phyloP scores from a whole-genome alignment of 805 yeast species.

The Hanseniaspora mollemarum region DNA sequence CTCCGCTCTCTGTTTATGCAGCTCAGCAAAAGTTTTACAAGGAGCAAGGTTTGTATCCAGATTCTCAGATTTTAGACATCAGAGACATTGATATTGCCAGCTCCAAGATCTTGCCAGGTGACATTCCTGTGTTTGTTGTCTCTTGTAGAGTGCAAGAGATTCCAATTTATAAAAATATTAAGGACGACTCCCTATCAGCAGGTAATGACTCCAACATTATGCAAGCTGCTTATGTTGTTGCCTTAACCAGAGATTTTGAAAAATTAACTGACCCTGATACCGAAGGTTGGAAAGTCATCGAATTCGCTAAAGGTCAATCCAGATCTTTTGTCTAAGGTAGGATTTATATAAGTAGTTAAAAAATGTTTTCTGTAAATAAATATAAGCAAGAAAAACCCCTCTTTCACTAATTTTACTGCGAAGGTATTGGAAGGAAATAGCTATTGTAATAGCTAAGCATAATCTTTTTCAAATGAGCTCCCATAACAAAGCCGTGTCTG shows the following conservation, averaged over 20 bases:
- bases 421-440: neutral
- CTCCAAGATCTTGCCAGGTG: conserved; percentile 80
- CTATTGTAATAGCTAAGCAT: neutral
- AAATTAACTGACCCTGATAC: conserved; percentile 81
- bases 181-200: conserved; percentile 89
- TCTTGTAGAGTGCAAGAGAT: conserved; percentile 96
- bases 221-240: conserved; percentile 92
- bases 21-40: conserved; percentile 86
- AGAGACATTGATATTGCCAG: conserved; percentile 89
- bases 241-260: conserved; percentile 83
- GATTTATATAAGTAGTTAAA: neutral
- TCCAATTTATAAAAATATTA: conserved; percentile 73
- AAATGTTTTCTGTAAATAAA: neutral
- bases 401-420: too few relatives aligned
- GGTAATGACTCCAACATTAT: conserved; percentile 90
- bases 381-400: neutral
- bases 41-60: conserved; percentile 84
- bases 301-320: conserved; percentile 87
- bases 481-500: conserved; percentile 16
- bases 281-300: conserved; percentile 94
- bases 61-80: conserved; percentile 82
- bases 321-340: conserved; percentile 53
- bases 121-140: conserved; percentile 82
- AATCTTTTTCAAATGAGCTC: conserved; percentile 5
- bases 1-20: conserved; percentile 88